phyloP scores from a whole-genome alignment of 73 alveolate species.

The Blepharisma stoltei region DNA sequence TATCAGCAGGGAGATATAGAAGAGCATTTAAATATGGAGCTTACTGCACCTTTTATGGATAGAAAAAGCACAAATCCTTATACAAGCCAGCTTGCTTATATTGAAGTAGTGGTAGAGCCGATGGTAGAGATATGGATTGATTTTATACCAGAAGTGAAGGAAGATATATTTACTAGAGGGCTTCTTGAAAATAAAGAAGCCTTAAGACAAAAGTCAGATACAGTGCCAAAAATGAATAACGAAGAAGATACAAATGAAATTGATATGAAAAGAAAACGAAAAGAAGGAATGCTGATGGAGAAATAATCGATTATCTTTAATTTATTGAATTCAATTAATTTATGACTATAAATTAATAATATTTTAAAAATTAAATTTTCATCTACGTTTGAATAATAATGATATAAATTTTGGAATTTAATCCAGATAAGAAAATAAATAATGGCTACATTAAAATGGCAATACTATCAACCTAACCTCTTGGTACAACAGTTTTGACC shows the following conservation, averaged over 20 bases:
- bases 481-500: no score
- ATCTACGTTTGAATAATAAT: no score
- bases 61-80: constrained; percentile 67
- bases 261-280: not conserved
- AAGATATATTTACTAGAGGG: constrained; percentile 47
- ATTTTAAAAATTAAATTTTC: no score
- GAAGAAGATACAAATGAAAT: not conserved
- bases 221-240: not conserved
- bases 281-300: no score
- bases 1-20: constrained; percentile 83
- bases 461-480: no score
- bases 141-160: constrained; percentile 39
- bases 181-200: constrained; percentile 49
- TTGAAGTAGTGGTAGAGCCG: constrained; percentile 61
- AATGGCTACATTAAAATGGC: no score
- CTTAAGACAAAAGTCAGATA: constrained; percentile 45
- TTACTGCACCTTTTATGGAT: constrained; percentile 61
- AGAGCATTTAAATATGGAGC: constrained; percentile 55
- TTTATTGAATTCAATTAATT: no score
- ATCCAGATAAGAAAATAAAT: no score
- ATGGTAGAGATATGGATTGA: constrained; percentile 34
- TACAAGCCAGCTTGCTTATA: constrained; percentile 53
- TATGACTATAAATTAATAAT: no score
- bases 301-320: no score
- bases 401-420: no score